These are phyloP conservation scores for Durio zibethinus DNA, from an alignment of 345 rosid genomes.

Conservation along the genomic window DNA sequence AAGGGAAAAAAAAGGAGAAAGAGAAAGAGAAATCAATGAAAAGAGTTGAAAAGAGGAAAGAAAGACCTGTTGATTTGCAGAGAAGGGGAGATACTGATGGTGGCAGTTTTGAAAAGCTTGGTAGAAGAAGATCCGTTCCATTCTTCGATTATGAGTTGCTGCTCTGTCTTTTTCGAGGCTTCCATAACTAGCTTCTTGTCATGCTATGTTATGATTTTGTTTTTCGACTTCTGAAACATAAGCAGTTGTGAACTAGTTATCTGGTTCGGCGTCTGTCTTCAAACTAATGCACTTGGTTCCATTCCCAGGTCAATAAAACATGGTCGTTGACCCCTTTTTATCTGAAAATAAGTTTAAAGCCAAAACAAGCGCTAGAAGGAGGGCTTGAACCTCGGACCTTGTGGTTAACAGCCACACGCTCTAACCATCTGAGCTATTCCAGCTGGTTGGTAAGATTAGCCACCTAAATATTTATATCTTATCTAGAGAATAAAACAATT, in stretches of 20 bases:
- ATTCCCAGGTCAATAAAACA: neutral
- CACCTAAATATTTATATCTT: too few species aligned
- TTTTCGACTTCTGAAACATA: neutral
- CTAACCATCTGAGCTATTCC: constrained; percentile 91
- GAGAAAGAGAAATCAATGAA: neutral
- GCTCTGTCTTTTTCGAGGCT: neutral
- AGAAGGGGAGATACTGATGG: constrained; percentile 54
- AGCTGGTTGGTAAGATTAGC: constrained; percentile 17
- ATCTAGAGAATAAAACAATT: too few species aligned
- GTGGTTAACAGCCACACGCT: constrained; percentile 93
- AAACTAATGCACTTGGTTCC: neutral
- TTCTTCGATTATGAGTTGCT: constrained; percentile 47
- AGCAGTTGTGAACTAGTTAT: neutral
- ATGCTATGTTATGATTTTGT: neutral
- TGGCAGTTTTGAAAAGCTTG: constrained; percentile 63
- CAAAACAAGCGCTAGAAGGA: constrained; percentile 50
- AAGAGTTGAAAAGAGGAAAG: neutral
- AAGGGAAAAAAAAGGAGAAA: neutral
- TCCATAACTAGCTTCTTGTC: neutral
- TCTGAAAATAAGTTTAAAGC: too few species aligned
- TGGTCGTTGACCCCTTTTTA: constrained; percentile 7
- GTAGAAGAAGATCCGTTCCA: constrained; percentile 85
- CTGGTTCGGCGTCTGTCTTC: neutral
- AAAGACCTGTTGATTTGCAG: constrained; percentile 55
- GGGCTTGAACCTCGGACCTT: constrained; percentile 93